A percentile compares a stretch with the other conserved stretches of the same genome.
Conservation (phyloP, 1,284 basidiomycete species). For the Schizophyllum amplum region DNA sequence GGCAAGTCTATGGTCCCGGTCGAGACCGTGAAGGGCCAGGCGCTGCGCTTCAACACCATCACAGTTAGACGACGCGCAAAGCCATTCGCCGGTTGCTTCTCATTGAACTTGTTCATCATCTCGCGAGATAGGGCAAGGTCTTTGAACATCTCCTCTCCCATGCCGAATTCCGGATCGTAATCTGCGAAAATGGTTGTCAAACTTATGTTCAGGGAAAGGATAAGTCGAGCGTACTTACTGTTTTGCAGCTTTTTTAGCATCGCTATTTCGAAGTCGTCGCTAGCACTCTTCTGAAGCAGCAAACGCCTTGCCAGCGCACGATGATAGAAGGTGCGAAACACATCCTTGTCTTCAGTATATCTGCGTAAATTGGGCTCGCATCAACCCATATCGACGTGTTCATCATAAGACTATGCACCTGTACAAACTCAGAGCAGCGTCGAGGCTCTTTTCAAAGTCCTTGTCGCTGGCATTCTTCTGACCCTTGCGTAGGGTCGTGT, state of each 20-base stretch:
- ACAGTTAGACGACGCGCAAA: conserved; percentile 42
- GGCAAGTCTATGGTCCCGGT: conserved; percentile 44
- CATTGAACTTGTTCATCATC: conserved; percentile 52
- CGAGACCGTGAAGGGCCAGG: conserved; percentile 64
- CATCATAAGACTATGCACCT: conserved; percentile 37
- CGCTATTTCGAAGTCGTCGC: conserved; percentile 84
- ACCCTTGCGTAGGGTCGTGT: conserved; percentile 79
- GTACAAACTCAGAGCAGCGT: conserved; percentile 78
- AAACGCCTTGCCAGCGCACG: conserved; percentile 85
- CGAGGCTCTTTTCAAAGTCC: conserved; percentile 64
- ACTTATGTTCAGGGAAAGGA: too few species aligned
- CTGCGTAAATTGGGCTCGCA: too few species aligned
- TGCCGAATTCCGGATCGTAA: conserved; percentile 84
- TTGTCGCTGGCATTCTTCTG: conserved; percentile 67
- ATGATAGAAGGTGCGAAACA: conserved; percentile 94
- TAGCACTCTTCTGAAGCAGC: conserved; percentile 80
- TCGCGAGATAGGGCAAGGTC: conserved; percentile 74
- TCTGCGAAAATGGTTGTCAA: conserved; percentile 31
- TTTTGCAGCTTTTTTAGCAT: conserved; percentile 88
- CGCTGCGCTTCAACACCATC: conserved; percentile 68
- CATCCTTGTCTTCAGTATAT: conserved; percentile 79
- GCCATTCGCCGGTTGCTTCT: conserved; percentile 23
- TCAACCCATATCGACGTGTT: too few species aligned
- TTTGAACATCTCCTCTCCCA: conserved; percentile 88
- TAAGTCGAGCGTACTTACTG: conserved; percentile 36